Evolutionary conservation across 2,329 filamentous ascomycete genomes (phyloP), one percentile per base, ranked within the genome.

Genomic region (Hypoxylon sp.): DNA sequence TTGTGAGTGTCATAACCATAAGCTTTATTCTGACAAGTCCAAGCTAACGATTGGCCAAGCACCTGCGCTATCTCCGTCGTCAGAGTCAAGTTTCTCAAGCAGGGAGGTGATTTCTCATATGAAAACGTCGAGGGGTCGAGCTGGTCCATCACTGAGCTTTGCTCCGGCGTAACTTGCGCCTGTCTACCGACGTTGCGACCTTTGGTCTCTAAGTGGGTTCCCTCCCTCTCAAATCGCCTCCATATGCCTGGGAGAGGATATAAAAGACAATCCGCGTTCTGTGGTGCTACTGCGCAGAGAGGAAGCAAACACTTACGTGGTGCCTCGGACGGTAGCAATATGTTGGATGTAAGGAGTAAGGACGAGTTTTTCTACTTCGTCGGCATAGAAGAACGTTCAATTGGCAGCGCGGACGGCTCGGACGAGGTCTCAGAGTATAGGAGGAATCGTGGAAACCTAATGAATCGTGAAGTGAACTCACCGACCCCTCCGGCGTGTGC

Each of bases 31-130:
- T 3, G 21, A 13, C 32, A 5, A n/a, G 2, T 7, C 1, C 9
- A 19, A 36, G 51, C 53, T 65, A 66, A 70, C 30, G 19, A 1
- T 4, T 32, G 7, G 9, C 11, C 28, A 32, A 79, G 74, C 45
- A 81, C 80, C 0, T 80, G 78, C 59, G 76, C 77, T 23, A 80
- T 82, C 49, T 81, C 79, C 3, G 72, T 81, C 46, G 78, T 81
- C 59, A 78, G 80, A 19, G 75, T 82, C 46, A 77, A 77, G 36
- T 81, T 77, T 59, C 76, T 81, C 30, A 64, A 75, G 2, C 72
- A 78, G 11, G 76, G 75, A 17, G 62, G 71, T 2, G 80, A 82
- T 65, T 74, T 76, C 25, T 79, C 79, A 1, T 81, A 77, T 72
- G 77, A 80, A 59, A 81, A 81, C 59, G 75, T 81, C 2, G 75